Conservation (phyloP, 2,329 filamentous ascomycete species). For the Monilinia polystroma region DNA sequence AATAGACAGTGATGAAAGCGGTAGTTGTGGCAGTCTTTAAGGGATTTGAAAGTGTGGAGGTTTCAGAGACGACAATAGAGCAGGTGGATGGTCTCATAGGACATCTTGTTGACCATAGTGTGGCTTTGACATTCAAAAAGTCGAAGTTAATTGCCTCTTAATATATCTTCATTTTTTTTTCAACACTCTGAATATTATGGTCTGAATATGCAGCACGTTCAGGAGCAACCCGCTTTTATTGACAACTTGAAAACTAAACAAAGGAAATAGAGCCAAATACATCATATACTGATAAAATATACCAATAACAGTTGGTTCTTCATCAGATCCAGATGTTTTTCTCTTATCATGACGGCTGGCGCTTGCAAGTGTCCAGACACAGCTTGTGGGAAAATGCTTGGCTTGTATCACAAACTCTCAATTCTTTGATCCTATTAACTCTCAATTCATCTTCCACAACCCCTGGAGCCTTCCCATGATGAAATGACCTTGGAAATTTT, state of each 20-base stretch:
- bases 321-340: constrained; percentile 28
- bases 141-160: neutral
- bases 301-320: constrained; percentile 10
- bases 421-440: constrained; percentile 33
- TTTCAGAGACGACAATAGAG: constrained; percentile 61
- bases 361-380: constrained; percentile 32
- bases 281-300: neutral
- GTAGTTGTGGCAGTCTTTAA: constrained; percentile 66
- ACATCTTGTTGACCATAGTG: neutral
- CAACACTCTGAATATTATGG: neutral
- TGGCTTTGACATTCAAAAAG: neutral
- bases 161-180: neutral
- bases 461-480: constrained; percentile 13
- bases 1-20: constrained; percentile 64
- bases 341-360: constrained; percentile 34
- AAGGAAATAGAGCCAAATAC: neutral
- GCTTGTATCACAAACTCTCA: constrained; percentile 34
- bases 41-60: constrained; percentile 58
- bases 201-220: neutral
- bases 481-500: neutral
- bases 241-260: neutral
- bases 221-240: neutral
- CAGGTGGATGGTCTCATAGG: constrained; percentile 48
- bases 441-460: constrained; percentile 34
- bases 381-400: constrained; percentile 32